phyloP scores from a whole-genome alignment of 768 basidiomycete species.

The Xerocomus potaroensis region DNA sequence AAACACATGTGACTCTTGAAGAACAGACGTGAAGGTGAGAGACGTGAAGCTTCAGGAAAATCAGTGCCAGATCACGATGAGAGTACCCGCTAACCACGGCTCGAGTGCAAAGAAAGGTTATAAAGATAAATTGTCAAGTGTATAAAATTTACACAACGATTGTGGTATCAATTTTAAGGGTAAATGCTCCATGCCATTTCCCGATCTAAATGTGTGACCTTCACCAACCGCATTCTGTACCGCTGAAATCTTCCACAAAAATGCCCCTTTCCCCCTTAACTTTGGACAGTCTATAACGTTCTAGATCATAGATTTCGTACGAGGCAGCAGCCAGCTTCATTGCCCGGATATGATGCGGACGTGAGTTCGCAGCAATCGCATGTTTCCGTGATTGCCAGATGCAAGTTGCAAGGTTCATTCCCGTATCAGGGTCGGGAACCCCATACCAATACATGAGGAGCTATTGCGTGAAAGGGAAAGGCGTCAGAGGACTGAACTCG shows the following conservation, averaged over 20 bases:
- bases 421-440: conserved; percentile 65
- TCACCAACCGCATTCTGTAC: conserved; percentile 72
- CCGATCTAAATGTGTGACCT: background rate
- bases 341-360: conserved; percentile 77
- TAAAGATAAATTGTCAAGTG: too few species aligned
- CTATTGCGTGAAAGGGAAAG: conserved; percentile 29
- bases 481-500: conserved; percentile 4
- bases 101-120: too few species aligned
- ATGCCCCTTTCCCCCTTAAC: conserved; percentile 52
- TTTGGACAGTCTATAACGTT: conserved; percentile 74
- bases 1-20: too few species aligned
- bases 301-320: conserved; percentile 76
- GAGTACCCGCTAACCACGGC: too few species aligned
- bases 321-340: conserved; percentile 74
- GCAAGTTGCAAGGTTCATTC: conserved; percentile 91
- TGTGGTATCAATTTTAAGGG: background rate
- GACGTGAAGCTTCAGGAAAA: too few species aligned
- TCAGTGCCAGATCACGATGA: too few species aligned
- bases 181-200: background rate
- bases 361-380: conserved; percentile 73
- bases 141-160: background rate
- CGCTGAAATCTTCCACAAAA: conserved; percentile 53
- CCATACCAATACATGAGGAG: conserved; percentile 96
- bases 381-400: conserved; percentile 90
- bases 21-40: too few species aligned